phyloP scores from a whole-genome alignment of 1,284 basidiomycete species.

The Marasmius sp. region DNA sequence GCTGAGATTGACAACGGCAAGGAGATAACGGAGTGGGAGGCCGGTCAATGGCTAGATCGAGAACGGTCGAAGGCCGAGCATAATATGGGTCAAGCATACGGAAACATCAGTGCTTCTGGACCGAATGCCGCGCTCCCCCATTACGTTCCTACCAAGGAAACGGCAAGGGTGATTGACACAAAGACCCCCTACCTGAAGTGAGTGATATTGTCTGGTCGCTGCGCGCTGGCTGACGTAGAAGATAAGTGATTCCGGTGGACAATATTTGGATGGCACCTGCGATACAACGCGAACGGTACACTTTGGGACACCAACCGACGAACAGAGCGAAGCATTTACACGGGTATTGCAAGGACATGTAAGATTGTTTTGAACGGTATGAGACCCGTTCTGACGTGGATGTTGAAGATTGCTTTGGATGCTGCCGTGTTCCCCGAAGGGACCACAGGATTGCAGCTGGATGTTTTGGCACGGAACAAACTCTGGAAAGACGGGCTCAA shows the following conservation, averaged over 20 bases:
- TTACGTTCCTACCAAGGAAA: conserved; percentile 79
- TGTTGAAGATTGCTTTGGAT: conserved; percentile 83
- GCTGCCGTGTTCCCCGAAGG: conserved; percentile 88
- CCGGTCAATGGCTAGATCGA: conserved; percentile 80
- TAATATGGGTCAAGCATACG: conserved; percentile 90
- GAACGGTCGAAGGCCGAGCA: conserved; percentile 74
- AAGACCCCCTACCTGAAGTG: conserved; percentile 89
- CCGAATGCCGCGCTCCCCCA: conserved; percentile 93
- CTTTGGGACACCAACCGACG: conserved; percentile 79
- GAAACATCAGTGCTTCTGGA: conserved; percentile 90
- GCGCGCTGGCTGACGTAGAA: background rate
- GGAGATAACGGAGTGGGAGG: conserved; percentile 90
- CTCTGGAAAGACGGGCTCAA: conserved; percentile 90
- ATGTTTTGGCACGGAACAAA: conserved; percentile 82
- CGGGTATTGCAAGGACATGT: conserved; percentile 95
- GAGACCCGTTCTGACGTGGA: background rate
- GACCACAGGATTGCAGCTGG: conserved; percentile 78
- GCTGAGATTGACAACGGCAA: conserved; percentile 73
- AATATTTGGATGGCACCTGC: conserved; percentile 89
- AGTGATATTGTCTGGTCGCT: conserved; percentile 23
- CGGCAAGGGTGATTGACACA: conserved; percentile 72
- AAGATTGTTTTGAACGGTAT: conserved; percentile 30
- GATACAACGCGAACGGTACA: conserved; percentile 91
- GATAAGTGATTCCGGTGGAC: conserved; percentile 82
- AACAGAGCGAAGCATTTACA: conserved; percentile 90